Evolutionary conservation across 805 yeast genomes (phyloP), one percentile per base, ranked within the genome.

Genomic region (Candida chilensis): DNA sequence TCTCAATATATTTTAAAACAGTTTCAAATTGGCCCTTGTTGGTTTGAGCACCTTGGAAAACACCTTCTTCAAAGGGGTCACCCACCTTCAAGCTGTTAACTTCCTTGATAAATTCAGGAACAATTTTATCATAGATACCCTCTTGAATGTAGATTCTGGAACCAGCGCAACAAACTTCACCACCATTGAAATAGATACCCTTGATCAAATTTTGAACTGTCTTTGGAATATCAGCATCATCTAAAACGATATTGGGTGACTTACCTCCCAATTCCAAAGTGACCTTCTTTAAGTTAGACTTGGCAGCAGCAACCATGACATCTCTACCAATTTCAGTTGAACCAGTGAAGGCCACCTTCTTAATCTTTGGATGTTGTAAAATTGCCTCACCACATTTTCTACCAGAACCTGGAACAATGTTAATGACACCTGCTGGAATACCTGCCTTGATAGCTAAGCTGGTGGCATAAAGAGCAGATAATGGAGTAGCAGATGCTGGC

Each of bases 21-120:
- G 78, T 81, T 45, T 80, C 76, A 52, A 78, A 68, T 67, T 88
- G 97, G 39, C 63, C 64, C 53, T 74, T 65, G 36, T 92, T 80
- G 37, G 88, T 85, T 63, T 88, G 96, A 25, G 97, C 92, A 50
- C 97, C 97, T 67, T 87, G 94, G 66, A 69, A 78, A 32, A 72
- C 72, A 30, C 69, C 77, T 49, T 77, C 77, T 27, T 75, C 82
- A 56, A 85, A 87, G 52, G 95, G 95, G 54, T 75, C 71, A 48
- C 97, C 97, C 35, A 81, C 76, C 53, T 76, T 75, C 32, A 77
- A 49, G 29, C 55, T 54, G 37, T 48, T 51, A n/a, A 22, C 25
- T 6, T 12, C 25, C 13, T 22, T 22, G 12, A n/a, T 15, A 7
- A 22, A 22, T 7, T 6, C 25, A 8, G 25, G n/a, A n/a, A 22